Percentiles rank a stretch among this genome's conserved stretches.
phyloP scores from a whole-genome alignment of 306 rosid genomes.

The Hylodesmum podocarpum region DNA sequence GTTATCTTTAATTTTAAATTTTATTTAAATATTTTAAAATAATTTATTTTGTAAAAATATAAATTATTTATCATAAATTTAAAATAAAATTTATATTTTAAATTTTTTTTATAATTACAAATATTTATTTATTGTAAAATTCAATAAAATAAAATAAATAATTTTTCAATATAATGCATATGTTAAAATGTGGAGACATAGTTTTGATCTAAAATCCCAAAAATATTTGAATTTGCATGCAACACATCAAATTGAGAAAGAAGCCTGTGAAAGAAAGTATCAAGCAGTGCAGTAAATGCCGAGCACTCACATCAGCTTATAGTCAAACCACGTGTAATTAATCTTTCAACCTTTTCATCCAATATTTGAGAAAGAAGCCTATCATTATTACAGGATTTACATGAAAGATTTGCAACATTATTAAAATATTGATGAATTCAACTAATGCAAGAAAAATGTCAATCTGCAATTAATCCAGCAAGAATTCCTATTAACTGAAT shows the following conservation, averaged over 20 bases:
- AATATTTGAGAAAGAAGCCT: background rate
- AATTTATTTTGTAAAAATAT: too few relatives aligned
- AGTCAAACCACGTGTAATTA: background rate
- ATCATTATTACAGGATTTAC: background rate
- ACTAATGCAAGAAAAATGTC: background rate
- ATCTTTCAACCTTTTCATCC: background rate
- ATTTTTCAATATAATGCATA: too few relatives aligned
- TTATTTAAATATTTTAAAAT: too few relatives aligned
- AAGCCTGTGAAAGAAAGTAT: too few relatives aligned
- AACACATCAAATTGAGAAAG: background rate
- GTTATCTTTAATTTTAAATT: too few relatives aligned
- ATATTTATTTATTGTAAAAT: too few relatives aligned
- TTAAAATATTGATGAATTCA: background rate
- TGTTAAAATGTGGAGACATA: too few relatives aligned
- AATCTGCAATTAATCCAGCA: background rate
- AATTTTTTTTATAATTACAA: too few relatives aligned
- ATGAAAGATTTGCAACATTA: background rate
- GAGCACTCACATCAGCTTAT: background rate
- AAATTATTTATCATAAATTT: too few relatives aligned
- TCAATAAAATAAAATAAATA: too few relatives aligned
- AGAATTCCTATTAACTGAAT: background rate
- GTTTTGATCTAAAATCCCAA: background rate
- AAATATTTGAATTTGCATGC: background rate
- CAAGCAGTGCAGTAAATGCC: too few relatives aligned
- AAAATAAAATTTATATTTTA: too few relatives aligned